These are phyloP conservation scores for Marasmius sp. DNA, from an alignment of 1,284 basidiomycete genomes.

Conservation along the genomic window DNA sequence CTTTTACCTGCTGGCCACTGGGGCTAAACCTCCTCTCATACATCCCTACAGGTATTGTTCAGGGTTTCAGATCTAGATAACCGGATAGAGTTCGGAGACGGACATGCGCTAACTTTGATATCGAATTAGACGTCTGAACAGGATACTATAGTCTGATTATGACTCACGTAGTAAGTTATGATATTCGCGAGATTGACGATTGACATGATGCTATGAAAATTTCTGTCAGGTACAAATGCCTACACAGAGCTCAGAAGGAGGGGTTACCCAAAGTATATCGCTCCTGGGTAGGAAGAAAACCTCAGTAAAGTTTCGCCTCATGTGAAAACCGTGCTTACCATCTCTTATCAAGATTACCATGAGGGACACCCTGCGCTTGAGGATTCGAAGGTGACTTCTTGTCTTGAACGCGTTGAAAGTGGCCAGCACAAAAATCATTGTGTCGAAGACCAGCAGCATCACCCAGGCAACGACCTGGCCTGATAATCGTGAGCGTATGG, in stretches of 20 bases:
- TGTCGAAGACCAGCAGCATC: not conserved
- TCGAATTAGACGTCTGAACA: not conserved
- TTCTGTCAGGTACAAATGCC: not conserved
- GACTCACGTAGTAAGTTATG: not conserved
- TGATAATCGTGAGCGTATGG: not conserved
- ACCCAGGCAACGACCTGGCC: not conserved
- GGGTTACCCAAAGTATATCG: not conserved
- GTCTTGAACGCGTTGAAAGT: not conserved
- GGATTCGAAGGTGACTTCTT: not conserved
- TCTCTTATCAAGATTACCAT: not conserved
- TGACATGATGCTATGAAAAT: not conserved
- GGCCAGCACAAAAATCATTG: not conserved
- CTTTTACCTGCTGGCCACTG: not conserved
- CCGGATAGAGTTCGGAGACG: not conserved
- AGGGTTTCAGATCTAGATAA: not conserved
- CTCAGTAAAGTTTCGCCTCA: no score
- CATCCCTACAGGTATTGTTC: not conserved
- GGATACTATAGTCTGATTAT: not conserved
- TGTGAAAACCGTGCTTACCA: not conserved
- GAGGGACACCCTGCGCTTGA: not conserved
- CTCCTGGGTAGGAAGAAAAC: not conserved
- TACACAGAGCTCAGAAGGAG: not conserved
- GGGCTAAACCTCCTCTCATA: not conserved
- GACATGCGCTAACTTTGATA: not conserved
- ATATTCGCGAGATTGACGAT: not conserved